A percentile compares a stretch with the other conserved stretches of the same genome.
Evolutionary conservation across 1,284 basidiomycete species (phyloP).

Genomic region (Marasmius sp.): DNA sequence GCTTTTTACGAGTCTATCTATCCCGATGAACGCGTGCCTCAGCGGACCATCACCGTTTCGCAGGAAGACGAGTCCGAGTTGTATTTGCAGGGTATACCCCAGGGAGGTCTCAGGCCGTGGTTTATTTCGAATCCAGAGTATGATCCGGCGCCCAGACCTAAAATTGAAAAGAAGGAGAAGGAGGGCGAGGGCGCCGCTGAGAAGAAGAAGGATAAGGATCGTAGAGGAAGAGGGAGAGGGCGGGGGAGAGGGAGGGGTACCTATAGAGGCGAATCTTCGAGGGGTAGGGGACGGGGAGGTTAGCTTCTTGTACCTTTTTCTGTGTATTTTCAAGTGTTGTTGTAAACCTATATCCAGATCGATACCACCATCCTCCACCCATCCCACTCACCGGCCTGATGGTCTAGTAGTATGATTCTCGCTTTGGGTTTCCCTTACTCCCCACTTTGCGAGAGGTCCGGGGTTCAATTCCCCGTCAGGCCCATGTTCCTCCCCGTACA

Average conservation of each 20-base stretch:
- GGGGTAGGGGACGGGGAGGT: background rate
- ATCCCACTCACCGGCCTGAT: background rate
- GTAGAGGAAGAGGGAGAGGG: no score
- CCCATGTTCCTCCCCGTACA: no score
- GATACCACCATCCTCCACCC: background rate
- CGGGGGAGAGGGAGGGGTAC: background rate
- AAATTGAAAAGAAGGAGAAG: constrained; percentile 5
- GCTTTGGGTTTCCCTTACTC: no score
- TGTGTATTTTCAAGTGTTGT: no score
- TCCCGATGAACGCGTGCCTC: constrained; percentile 8
- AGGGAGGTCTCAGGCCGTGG: constrained; percentile 37
- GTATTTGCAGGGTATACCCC: constrained; percentile 7
- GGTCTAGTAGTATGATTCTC: no score
- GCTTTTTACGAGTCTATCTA: constrained; percentile 26
- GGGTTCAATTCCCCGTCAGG: no score
- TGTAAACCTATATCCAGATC: no score
- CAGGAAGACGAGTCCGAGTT: constrained; percentile 11
- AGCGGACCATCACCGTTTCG: background rate
- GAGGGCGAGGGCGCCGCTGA: no score
- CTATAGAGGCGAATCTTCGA: background rate
- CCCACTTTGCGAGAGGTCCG: no score
- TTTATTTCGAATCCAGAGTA: constrained; percentile 59
- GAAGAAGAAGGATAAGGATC: background rate
- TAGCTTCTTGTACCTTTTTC: background rate
- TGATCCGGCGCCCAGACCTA: constrained; percentile 45